Evolutionary conservation across 1,284 basidiomycete species (phyloP), one percentile per base, ranked within the genome.

Genomic region (Sporisorium scitamineum): DNA sequence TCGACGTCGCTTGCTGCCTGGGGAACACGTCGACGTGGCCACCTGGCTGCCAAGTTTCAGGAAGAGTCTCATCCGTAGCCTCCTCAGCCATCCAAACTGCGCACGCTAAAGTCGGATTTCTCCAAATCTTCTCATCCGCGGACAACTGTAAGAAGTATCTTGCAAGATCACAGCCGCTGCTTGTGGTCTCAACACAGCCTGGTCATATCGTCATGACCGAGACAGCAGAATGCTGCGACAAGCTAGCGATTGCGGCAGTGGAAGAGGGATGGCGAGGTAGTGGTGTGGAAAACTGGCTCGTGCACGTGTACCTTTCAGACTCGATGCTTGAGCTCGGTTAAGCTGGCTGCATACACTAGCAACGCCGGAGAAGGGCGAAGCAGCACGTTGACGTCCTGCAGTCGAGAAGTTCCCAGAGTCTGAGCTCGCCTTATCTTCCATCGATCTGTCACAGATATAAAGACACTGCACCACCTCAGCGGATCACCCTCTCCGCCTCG

Each of bases 301-400:
- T 62, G 60, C 61, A 29, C 45, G 52, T 41, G 29, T 32, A 26
- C 22, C 22, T 7, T 24, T 22, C 44, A 7, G 14, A n/a, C 39
- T 20, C 20, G 42, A 27, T 27, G n/a, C n/a, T n/a, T n/a, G 34
- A 29, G 37, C 39, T 56, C 61, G 61, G 39, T 50, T 56, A 52
- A 63, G 54, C 18, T 27, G 32, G 31, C 45, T 57, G 55, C 32
- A 26, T 47, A 2, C 10, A 24, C 18, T 8, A n/a, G 18, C 45
- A 27, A 14, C 26, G 26, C 13, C 26, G 13, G 27, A 48, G 47
- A 48, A 48, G 47, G 16, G 32, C 22, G 11, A 53, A 22, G 24
- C 24, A 41, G 32, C 61, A 55, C 54, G 53, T 62, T 62, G 47
- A 55, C 44, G 51, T 1, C 20, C 14, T 22, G 14, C n/a, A 13